These are phyloP conservation scores for Zea luxurians DNA, from an alignment of 176 grass and related monocot species.

Conservation along the genomic window DNA sequence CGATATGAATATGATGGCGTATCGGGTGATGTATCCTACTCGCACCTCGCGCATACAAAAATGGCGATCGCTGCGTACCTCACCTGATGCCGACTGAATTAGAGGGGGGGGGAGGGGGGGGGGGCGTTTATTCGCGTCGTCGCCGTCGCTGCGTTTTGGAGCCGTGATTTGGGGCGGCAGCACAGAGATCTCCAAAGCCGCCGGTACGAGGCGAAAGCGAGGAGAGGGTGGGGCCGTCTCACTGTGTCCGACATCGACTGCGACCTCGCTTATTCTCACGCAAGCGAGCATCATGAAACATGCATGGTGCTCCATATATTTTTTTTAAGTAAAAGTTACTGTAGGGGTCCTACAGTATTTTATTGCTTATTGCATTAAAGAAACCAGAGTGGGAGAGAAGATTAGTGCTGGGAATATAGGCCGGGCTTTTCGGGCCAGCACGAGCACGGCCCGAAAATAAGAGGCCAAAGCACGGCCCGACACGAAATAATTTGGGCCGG, in stretches of 20 bases:
- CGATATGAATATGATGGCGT: not conserved
- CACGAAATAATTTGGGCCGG: no score
- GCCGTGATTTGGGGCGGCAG: not conserved
- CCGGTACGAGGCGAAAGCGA: not conserved
- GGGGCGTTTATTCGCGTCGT: conserved; percentile 29
- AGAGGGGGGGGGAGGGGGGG: conserved; percentile 19
- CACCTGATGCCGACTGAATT: conserved; percentile 26
- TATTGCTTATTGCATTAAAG: no score
- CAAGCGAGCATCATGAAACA: conserved; percentile 49
- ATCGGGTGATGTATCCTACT: conserved; percentile 33
- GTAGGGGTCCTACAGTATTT: no score
- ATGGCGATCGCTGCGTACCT: not conserved
- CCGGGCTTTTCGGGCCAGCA: no score
- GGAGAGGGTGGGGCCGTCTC: not conserved
- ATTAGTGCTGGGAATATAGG: no score
- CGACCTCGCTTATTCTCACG: conserved; percentile 47
- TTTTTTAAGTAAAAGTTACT: no score
- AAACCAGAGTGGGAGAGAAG: no score
- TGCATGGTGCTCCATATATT: no score
- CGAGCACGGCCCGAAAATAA: no score
- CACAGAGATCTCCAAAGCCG: not conserved
- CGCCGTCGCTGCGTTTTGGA: conserved; percentile 44
- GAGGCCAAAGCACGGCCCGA: no score
- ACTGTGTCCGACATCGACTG: not conserved
- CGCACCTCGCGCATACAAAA: not conserved